A percentile compares a stretch with the other conserved stretches of the same genome.
Conservation (phyloP, 176 grass and related monocot genomes). For the Puya raimondii region DNA sequence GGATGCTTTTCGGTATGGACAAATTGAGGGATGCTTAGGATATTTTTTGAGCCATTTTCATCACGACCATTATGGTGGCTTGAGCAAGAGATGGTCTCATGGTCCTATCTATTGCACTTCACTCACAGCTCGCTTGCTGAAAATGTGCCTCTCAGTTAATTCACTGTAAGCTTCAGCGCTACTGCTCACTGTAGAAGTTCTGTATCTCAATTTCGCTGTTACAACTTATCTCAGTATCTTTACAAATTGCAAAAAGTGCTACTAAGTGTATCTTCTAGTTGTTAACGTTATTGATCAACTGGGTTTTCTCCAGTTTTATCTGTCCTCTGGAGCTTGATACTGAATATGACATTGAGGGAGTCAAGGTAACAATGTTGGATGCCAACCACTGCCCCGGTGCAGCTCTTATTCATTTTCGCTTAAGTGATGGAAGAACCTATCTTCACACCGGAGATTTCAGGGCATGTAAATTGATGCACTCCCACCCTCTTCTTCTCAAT, state of each 20-base stretch:
- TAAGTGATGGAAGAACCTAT: constrained; percentile 45
- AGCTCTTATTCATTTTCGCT: constrained; percentile 45
- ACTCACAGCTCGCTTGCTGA: constrained; percentile 56
- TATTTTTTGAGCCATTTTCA: constrained; percentile 81
- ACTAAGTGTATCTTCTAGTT: neutral
- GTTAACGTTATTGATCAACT: neutral
- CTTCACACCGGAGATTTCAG: constrained; percentile 76
- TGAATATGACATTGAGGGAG: constrained; percentile 50
- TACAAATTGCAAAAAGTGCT: neutral
- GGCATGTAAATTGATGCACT: constrained; percentile 54
- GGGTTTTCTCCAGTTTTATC: constrained; percentile 38
- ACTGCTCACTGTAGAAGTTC: neutral
- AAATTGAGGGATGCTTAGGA: constrained; percentile 40
- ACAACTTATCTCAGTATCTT: neutral
- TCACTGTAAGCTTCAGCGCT: constrained; percentile 25
- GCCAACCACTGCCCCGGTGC: constrained; percentile 79
- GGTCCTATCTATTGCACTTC: constrained; percentile 67
- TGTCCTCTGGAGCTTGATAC: constrained; percentile 51
- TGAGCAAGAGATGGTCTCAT: constrained; percentile 66
- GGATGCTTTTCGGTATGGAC: constrained; percentile 62
- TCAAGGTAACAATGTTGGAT: constrained; percentile 51
- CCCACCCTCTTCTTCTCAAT: constrained; percentile 42
- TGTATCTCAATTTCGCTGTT: neutral
- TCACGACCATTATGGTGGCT: constrained; percentile 58
- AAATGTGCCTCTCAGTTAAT: constrained; percentile 50